Conservation (phyloP, 441 rosid species). For the Daphne laureola region DNA sequence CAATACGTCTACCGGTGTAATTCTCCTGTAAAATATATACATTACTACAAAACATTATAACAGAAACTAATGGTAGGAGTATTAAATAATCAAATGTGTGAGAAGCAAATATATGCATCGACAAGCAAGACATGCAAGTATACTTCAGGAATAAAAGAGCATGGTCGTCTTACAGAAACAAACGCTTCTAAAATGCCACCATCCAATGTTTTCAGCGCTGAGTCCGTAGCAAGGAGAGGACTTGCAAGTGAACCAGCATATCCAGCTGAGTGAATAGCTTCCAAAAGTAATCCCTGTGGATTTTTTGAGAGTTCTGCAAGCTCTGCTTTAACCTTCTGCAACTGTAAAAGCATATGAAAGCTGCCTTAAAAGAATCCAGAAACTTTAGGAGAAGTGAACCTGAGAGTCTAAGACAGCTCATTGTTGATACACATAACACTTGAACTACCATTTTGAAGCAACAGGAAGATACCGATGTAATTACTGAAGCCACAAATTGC, state of each 20-base stretch:
- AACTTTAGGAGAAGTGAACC: background rate
- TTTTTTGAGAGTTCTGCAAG: slow-evolving; percentile 53
- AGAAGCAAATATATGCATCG: slow-evolving; percentile 4
- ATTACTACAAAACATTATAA: slow-evolving; percentile 11
- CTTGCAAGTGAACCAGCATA: slow-evolving; percentile 74
- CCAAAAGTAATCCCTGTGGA: slow-evolving; percentile 74
- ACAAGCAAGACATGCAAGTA: background rate
- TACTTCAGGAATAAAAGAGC: background rate
- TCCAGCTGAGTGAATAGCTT: slow-evolving; percentile 82
- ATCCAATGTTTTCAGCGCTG: slow-evolving; percentile 50
- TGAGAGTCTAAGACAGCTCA: background rate
- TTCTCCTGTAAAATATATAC: slow-evolving; percentile 50
- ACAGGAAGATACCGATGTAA: no score
- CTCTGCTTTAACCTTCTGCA: slow-evolving; percentile 62
- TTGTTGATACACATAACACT: background rate
- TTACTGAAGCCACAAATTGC: no score
- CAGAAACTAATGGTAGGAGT: slow-evolving; percentile 3
- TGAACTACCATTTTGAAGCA: background rate
- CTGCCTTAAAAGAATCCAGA: background rate
- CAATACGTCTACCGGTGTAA: slow-evolving; percentile 76
- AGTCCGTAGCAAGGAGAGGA: slow-evolving; percentile 72
- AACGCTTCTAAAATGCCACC: slow-evolving; percentile 58
- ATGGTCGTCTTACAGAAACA: slow-evolving; percentile 45
- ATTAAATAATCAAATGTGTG: background rate
- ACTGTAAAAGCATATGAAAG: slow-evolving; percentile 24